Conservation (phyloP, 1,139 yeast genomes). For the Scheffersomyces lignicola region DNA sequence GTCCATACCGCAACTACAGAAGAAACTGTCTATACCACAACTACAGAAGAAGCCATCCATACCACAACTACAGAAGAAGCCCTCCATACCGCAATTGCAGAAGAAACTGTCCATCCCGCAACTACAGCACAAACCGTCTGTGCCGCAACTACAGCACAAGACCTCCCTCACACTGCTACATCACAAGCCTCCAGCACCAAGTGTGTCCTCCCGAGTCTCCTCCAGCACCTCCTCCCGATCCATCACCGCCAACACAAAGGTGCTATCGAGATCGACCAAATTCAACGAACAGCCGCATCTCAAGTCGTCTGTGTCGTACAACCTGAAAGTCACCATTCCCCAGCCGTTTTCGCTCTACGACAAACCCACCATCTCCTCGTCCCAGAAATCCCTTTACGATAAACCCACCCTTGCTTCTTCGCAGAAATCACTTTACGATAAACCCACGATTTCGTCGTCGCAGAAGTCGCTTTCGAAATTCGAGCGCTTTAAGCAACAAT, state of each 20-base stretch:
- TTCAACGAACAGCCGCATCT: slow-evolving; percentile 8
- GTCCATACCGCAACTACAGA: slow-evolving; percentile 6
- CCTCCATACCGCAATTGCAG: slow-evolving; percentile 12
- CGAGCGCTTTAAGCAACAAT: slow-evolving; percentile 29
- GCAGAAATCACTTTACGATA: slow-evolving; percentile 40
- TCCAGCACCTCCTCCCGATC: not conserved
- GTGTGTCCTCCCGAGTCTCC: slow-evolving; percentile 5
- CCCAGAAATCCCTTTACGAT: slow-evolving; percentile 33
- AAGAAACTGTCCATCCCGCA: slow-evolving; percentile 13
- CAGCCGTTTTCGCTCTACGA: slow-evolving; percentile 33
- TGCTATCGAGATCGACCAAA: slow-evolving; percentile 7
- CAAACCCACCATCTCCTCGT: slow-evolving; percentile 48
- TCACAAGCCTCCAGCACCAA: slow-evolving; percentile 1
- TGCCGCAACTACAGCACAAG: too few relatives aligned
- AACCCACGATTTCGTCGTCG: slow-evolving; percentile 49
- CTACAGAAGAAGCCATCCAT: slow-evolving; percentile 5
- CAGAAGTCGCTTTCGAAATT: slow-evolving; percentile 37
- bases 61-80: slow-evolving; percentile 15
- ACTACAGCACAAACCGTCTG: not conserved
- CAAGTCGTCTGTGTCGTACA: not conserved
- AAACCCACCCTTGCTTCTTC: slow-evolving; percentile 49
- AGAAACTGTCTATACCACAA: slow-evolving; percentile 12
- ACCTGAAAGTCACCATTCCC: slow-evolving; percentile 16
- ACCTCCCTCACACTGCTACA: not conserved
- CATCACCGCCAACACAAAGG: not conserved